A percentile compares a stretch with the other conserved stretches of the same genome.
phyloP scores from a whole-genome alignment of 2,329 filamentous ascomycete species.

The Coleophoma crateriformis region DNA sequence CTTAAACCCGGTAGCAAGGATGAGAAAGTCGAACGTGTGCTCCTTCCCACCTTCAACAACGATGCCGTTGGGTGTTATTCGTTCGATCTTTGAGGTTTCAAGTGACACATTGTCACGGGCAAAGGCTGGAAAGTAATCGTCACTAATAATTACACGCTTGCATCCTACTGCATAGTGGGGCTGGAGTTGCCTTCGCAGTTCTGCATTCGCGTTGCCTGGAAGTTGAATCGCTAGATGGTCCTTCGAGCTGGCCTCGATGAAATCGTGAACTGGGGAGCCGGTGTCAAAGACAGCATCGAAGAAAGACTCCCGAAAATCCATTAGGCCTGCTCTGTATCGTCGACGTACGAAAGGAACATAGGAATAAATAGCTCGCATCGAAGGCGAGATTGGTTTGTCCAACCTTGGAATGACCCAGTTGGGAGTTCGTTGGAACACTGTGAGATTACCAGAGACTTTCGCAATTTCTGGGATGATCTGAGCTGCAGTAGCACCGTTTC shows the following conservation, averaged over 20 bases:
- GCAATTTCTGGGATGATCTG: conserved; percentile 54
- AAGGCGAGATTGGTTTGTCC: conserved; percentile 37
- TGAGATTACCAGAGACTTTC: conserved; percentile 41
- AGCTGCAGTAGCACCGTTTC: conserved; percentile 52
- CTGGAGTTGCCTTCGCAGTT: conserved; percentile 46
- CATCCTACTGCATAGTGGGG: conserved; percentile 49
- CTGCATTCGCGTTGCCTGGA: conserved; percentile 32
- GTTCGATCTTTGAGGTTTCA: conserved; percentile 42
- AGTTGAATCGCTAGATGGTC: conserved; percentile 40
- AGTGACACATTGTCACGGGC: conserved; percentile 39
- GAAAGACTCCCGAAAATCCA: conserved; percentile 48
- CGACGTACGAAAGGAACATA: conserved; percentile 45
- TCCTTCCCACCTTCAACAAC: conserved; percentile 33
- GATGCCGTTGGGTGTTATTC: conserved; percentile 40
- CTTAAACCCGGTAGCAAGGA: conserved; percentile 54
- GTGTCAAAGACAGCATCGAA: conserved; percentile 34
- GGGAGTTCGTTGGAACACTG: conserved; percentile 51
- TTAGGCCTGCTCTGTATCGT: conserved; percentile 42
- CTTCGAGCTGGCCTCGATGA: conserved; percentile 30
- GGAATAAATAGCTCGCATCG: conserved; percentile 10
- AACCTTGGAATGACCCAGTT: conserved; percentile 52
- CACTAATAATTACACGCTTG: conserved; percentile 47
- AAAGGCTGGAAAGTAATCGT: conserved; percentile 50
- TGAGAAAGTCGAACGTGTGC: conserved; percentile 47
- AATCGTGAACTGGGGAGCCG: conserved; percentile 6